phyloP scores from a whole-genome alignment of 345 rosid species.

The Moricandia moricandioides region DNA sequence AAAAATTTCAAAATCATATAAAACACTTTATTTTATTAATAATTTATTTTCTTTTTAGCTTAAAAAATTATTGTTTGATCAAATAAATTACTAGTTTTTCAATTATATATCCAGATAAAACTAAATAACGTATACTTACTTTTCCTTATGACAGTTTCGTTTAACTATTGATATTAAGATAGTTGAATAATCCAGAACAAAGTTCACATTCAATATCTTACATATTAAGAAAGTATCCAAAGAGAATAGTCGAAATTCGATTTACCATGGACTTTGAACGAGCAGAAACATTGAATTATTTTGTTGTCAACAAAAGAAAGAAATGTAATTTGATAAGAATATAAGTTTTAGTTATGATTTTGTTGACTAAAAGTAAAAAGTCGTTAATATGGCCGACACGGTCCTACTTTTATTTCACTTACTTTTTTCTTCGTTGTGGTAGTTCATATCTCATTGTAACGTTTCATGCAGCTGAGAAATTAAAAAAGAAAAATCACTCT shows the following conservation, averaged over 20 bases:
- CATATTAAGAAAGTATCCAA: neutral
- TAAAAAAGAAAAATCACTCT: neutral
- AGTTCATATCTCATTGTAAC: constrained; percentile 1
- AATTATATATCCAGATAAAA: no score
- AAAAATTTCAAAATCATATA: neutral
- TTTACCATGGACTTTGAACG: constrained; percentile 11
- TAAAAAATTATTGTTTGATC: no score
- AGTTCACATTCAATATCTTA: neutral
- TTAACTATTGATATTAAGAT: neutral
- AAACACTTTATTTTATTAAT: neutral
- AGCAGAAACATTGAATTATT: constrained; percentile 6
- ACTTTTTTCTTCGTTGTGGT: neutral
- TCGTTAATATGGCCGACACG: constrained; percentile 31
- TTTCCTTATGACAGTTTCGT: neutral
- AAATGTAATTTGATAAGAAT: neutral
- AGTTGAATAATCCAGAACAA: neutral
- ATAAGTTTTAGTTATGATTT: neutral
- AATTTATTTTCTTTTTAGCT: no score
- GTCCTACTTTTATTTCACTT: neutral
- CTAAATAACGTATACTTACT: no score
- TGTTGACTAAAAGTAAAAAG: constrained; percentile 19
- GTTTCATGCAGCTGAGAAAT: neutral
- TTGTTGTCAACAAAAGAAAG: neutral
- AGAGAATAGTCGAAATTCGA: neutral
- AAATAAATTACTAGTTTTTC: no score